These are phyloP conservation scores for Margaritispora aquatica DNA, from an alignment of 495 filamentous ascomycete genomes.

Conservation along the genomic window DNA sequence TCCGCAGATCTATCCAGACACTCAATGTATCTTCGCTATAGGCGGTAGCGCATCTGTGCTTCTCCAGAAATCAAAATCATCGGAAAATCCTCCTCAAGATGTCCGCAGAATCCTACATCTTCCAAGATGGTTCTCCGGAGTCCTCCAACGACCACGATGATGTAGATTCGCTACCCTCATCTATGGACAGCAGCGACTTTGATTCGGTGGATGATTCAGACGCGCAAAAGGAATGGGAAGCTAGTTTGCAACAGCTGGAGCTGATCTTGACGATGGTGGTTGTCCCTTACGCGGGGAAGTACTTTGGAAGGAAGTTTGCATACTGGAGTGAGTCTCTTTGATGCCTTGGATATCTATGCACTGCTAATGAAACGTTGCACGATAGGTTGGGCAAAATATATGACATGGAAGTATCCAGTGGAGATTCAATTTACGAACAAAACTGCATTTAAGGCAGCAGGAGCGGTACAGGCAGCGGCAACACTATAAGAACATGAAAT, in stretches of 20 bases:
- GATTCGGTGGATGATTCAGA: slow-evolving; percentile 47
- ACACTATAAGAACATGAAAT: no score
- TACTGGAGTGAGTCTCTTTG: slow-evolving; percentile 74
- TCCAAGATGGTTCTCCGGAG: slow-evolving; percentile 16
- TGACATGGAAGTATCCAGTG: slow-evolving; percentile 51
- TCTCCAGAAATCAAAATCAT: background rate
- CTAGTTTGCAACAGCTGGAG: slow-evolving; percentile 87
- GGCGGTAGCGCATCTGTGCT: slow-evolving; percentile 22
- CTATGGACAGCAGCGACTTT: slow-evolving; percentile 25
- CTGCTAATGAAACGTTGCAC: slow-evolving; percentile 19
- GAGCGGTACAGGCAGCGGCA: slow-evolving; percentile 65
- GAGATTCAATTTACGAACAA: slow-evolving; percentile 47
- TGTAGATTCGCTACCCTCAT: slow-evolving; percentile 71
- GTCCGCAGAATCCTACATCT: slow-evolving; percentile 24
- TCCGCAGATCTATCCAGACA: slow-evolving; percentile 6
- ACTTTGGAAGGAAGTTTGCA: slow-evolving; percentile 84
- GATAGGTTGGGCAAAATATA: slow-evolving; percentile 48
- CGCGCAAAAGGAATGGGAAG: slow-evolving; percentile 90
- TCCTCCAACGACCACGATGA: slow-evolving; percentile 49
- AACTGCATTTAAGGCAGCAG: slow-evolving; percentile 54
- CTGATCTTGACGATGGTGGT: slow-evolving; percentile 87
- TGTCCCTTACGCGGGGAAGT: slow-evolving; percentile 89
- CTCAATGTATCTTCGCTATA: slow-evolving; percentile 30
- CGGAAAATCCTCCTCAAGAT: slow-evolving; percentile 9
- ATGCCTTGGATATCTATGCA: background rate